Conservation (phyloP, 2,329 filamentous ascomycete genomes). For the Fusarium austroafricanum region DNA sequence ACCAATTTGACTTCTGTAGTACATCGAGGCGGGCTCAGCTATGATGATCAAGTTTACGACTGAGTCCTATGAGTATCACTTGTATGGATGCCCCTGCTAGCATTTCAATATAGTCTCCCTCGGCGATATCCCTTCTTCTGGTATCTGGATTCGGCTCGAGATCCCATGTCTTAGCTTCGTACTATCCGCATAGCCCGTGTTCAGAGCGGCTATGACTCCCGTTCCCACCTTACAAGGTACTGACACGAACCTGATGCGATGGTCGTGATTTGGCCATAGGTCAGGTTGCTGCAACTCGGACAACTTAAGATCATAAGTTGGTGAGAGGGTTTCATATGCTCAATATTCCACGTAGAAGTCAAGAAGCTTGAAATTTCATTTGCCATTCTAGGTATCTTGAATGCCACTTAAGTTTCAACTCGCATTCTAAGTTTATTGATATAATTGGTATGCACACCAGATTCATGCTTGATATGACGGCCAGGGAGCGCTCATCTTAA, state of each 20-base stretch:
- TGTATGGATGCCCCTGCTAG: constrained; percentile 4
- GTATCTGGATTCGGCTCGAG: neutral
- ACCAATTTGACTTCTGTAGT: constrained; percentile 24
- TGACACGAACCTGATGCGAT: neutral
- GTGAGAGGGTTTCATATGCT: neutral
- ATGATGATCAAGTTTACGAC: neutral
- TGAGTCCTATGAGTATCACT: neutral
- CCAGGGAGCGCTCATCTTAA: neutral
- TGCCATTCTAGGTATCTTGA: neutral
- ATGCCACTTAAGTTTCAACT: neutral
- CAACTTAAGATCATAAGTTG: neutral
- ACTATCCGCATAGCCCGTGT: constrained; percentile 1
- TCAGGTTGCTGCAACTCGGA: neutral
- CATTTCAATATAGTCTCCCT: constrained; percentile 4
- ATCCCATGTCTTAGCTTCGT: constrained; percentile 5
- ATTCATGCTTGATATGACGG: neutral
- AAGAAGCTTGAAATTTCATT: too few species aligned
- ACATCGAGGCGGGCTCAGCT: neutral
- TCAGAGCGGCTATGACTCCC: constrained; percentile 1
- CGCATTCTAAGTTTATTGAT: neutral
- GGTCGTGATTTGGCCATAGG: neutral
- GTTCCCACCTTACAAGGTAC: constrained; percentile 1
- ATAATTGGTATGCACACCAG: too few species aligned
- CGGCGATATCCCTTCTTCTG: constrained; percentile 3
- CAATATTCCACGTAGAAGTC: neutral